Conservation (phyloP, 768 basidiomycete genomes). For the Saitozyma sp. region DNA sequence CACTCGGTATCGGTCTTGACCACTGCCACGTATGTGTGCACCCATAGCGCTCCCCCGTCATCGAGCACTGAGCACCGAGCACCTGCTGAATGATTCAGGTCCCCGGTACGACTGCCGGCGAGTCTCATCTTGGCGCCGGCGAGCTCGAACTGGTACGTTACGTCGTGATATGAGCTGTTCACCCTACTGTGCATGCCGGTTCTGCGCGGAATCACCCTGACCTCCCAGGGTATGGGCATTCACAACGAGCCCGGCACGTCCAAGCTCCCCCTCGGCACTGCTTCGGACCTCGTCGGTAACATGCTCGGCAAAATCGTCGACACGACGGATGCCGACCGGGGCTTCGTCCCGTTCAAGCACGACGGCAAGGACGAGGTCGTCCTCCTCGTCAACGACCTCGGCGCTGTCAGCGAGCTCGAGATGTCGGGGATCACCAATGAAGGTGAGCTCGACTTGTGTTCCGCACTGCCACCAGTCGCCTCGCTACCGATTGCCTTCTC, state of each 20-base stretch:
- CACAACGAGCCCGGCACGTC: constrained; percentile 56
- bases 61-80: neutral
- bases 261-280: constrained; percentile 42
- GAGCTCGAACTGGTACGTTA: constrained; percentile 51
- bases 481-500: no score
- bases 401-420: constrained; percentile 49
- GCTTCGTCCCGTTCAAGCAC: constrained; percentile 55
- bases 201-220: neutral
- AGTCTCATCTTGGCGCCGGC: constrained; percentile 49
- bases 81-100: constrained; percentile 31
- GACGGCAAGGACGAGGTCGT: constrained; percentile 65
- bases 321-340: constrained; percentile 52
- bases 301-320: constrained; percentile 52
- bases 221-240: constrained; percentile 49
- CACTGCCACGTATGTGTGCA: constrained; percentile 52
- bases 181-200: neutral
- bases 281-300: constrained; percentile 49
- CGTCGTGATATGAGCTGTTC: neutral
- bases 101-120: constrained; percentile 51
- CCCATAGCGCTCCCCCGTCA: neutral
- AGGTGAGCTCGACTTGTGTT: constrained; percentile 13
- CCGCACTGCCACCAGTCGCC: no score
- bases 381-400: constrained; percentile 55
- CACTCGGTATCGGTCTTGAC: constrained; percentile 54
- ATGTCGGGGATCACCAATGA: constrained; percentile 44